Evolutionary conservation across 129 eudicot species (phyloP), one percentile per base, ranked within the genome.

Genomic region (Lactuca saligna): DNA sequence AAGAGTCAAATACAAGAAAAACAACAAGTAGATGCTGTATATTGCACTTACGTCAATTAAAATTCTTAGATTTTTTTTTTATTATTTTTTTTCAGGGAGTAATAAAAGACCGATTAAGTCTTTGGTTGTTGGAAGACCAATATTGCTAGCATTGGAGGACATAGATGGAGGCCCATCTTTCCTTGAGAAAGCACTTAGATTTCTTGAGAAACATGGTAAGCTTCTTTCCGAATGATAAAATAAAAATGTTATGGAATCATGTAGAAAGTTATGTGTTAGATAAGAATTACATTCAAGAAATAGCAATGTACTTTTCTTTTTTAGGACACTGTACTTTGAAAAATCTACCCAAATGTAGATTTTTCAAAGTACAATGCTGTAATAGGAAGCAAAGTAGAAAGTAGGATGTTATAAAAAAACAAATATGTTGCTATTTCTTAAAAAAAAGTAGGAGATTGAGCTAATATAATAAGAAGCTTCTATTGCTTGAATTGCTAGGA

Each of bases 161-260:
- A 90, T 94, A 69, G 97, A 94, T 81, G 99, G 99, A 67, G 91
- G 93, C 38, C 99, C 99, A 17, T 94, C 99, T 33, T 94, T 94
- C 80, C 86, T 94, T 39, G 99, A 94, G 73, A 94, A 94, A 82
- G 99, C 97, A 75, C 97, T 94, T 54, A 80, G 81, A 66, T 94
- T 94, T 85, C 96, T 94, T 63, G 99, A 94, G 83, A 85, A 73
- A 73, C 79, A 81, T 72, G 99, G 99, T 94, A 78, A 61, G 82
- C 25, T 61, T 75, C 48, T 53, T 46, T 54, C 34, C 64, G 7
- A 10, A 32, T 11, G 15, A 14, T 8, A 6, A 25, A 25, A 63
- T 53, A 3, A 35, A 32, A 13, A 44, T 65, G 15, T 42, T 46
- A 35, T 42, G 66, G 39, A 56, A 17, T 50, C 15, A 11, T 35